These are phyloP conservation scores for Papiliotrema terrestris DNA, from an alignment of 1,284 basidiomycete genomes.

Conservation along the genomic window DNA sequence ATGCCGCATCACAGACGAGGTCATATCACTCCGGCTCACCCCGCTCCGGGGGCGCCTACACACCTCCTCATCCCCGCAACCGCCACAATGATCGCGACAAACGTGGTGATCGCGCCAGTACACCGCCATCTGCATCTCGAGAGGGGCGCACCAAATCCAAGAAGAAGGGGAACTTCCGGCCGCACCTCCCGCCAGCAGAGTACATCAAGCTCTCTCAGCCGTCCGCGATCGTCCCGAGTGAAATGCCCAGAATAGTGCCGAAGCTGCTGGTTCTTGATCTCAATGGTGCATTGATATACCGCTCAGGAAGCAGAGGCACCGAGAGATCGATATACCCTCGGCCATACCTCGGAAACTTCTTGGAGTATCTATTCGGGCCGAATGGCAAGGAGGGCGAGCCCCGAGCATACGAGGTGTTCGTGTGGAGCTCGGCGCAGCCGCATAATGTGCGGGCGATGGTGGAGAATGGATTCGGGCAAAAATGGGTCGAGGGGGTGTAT, in stretches of 20 bases:
- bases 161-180: neutral
- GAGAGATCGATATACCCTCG: conserved; percentile 28
- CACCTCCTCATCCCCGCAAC: too few relatives aligned
- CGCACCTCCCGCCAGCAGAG: conserved; percentile 10
- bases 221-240: neutral
- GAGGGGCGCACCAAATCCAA: too few relatives aligned
- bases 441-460: conserved; percentile 47
- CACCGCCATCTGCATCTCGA: too few relatives aligned
- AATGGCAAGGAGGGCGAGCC: neutral
- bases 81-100: too few relatives aligned
- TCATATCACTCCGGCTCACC: too few relatives aligned
- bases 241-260: neutral
- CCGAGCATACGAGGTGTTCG: conserved; percentile 42
- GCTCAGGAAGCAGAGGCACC: conserved; percentile 14
- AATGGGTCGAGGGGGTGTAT: conserved; percentile 35
- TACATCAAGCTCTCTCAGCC: conserved; percentile 14
- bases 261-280: conserved; percentile 47
- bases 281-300: conserved; percentile 47
- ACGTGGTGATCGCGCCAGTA: too few relatives aligned
- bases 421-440: conserved; percentile 48
- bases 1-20: too few relatives aligned
- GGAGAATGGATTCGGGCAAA: conserved; percentile 32
- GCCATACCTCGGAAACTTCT: conserved; percentile 42
- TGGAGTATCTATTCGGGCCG: conserved; percentile 43
- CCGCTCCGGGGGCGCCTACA: too few relatives aligned